phyloP scores from a whole-genome alignment of 1,284 basidiomycete species.

The Tranzscheliella williamsii region DNA sequence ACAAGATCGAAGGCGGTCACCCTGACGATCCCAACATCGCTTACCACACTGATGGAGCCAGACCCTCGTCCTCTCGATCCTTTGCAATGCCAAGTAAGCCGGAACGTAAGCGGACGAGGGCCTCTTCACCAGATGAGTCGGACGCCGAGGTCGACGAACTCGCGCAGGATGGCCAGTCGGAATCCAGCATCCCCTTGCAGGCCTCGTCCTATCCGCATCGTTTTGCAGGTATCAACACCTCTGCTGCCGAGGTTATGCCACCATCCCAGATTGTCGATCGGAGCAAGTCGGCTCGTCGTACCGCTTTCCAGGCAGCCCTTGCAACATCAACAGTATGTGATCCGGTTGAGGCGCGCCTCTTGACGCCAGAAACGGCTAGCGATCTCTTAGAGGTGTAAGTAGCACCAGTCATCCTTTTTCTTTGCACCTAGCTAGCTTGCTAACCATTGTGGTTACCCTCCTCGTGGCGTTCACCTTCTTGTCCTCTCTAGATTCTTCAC shows the following conservation, averaged over 20 bases:
- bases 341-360: slow-evolving; percentile 18
- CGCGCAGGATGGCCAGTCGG: slow-evolving; percentile 23
- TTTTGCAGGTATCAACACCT: not conserved
- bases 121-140: slow-evolving; percentile 21
- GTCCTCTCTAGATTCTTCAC: too few relatives aligned
- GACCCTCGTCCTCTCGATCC: not conserved
- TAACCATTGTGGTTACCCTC: too few relatives aligned
- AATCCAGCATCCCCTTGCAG: slow-evolving; percentile 8
- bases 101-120: slow-evolving; percentile 20
- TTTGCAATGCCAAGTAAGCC: slow-evolving; percentile 9
- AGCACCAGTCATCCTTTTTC: too few relatives aligned
- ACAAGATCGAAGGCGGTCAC: slow-evolving; percentile 9
- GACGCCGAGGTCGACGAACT: slow-evolving; percentile 37
- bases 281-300: too few relatives aligned
- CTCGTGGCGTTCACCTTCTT: too few relatives aligned
- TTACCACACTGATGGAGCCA: not conserved
- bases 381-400: slow-evolving; percentile 22
- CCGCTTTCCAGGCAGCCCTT: not conserved
- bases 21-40: not conserved
- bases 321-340: not conserved
- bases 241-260: too few relatives aligned
- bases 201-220: not conserved
- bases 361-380: slow-evolving; percentile 23
- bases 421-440: too few relatives aligned
- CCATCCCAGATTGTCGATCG: too few relatives aligned